Conservation (phyloP, 2,329 filamentous ascomycete genomes). For the Fusarium luffae region DNA sequence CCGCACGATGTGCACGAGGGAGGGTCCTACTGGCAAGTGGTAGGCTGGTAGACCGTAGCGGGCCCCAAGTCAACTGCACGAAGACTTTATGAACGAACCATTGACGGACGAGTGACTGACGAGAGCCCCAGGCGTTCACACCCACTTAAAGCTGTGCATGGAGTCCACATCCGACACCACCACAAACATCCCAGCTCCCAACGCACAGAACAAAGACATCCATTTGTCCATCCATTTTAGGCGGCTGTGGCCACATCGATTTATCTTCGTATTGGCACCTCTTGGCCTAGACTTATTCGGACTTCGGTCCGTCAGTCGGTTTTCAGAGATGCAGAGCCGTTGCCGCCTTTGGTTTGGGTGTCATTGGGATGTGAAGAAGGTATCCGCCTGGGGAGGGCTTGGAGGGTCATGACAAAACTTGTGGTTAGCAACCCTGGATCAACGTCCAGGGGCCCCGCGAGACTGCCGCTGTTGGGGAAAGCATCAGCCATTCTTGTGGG, state of each 20-base stretch:
- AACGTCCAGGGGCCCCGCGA: conserved; percentile 27
- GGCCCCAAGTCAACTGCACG: conserved; percentile 28
- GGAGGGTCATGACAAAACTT: conserved; percentile 1
- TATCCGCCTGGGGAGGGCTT: background rate
- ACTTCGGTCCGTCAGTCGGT: conserved; percentile 22
- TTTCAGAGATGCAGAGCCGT: conserved; percentile 23
- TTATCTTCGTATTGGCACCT: conserved; percentile 26
- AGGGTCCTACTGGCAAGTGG: conserved; percentile 34
- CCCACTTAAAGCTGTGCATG: conserved; percentile 30
- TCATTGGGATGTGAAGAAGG: conserved; percentile 9
- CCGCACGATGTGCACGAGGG: conserved; percentile 38
- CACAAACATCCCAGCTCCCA: conserved; percentile 42
- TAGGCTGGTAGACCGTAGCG: conserved; percentile 38
- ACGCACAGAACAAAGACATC: conserved; percentile 35
- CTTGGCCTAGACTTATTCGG: conserved; percentile 31
- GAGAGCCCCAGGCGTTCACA: conserved; percentile 35
- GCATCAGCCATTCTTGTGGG: conserved; percentile 1
- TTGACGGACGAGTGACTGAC: conserved; percentile 33
- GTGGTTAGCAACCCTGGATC: conserved; percentile 26
- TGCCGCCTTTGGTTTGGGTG: conserved; percentile 24
- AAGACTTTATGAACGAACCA: conserved; percentile 37
- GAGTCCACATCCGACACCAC: conserved; percentile 42
- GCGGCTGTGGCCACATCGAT: conserved; percentile 16
- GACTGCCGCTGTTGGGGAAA: conserved; percentile 31
- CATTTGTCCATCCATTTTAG: conserved; percentile 35